Evolutionary conservation across 176 grass and related monocot species (phyloP), one percentile per base, ranked within the genome.

Genomic region (Dactylis glomerata): DNA sequence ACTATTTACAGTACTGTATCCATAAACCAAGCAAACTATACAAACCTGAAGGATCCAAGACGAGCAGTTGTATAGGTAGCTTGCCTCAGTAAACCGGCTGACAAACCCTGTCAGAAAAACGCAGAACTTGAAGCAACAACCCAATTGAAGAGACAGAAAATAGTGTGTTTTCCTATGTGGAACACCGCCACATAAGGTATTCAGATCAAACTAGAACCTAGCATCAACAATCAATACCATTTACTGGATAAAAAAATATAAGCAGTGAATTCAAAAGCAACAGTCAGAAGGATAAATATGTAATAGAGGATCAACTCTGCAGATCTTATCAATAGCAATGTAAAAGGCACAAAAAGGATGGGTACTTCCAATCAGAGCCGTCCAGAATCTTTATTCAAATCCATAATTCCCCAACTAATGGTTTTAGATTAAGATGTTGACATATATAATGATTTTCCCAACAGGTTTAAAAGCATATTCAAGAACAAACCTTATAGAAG

Each of bases 51-150:
- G 56, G 96, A 94, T 80, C 96, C 96, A 78, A 99, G 84, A 79
- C 96, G 90, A 65, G 93, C 96, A 73, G 96, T 99, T 20, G 91
- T 99, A 68, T 99, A 99, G 1, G 93, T 96, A 8, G 91, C 96
- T 80, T 99, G 96, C 89, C 96, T 96, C 66, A 96, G 88, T 77
- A 99, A 89, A 89, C 97, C 97, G 1, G 97, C 97, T 55, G 97
- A 99, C 66, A 99, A 73, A 81, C 97, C 97, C 93, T 99, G 91
- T 22, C 28, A 73, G 49, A 31, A 77, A 83, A 86, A 85, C 32
- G 82, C 32, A 73, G 7, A 24, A 47, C 52, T 26, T 84, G 11
- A 84, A 91, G 41, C 31, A 62, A 41, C 4, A 81, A 84, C 69
- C 17, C 11, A 22, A 28, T 20, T 33, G 5, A 74, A 67, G 27